phyloP scores from a whole-genome alignment of 352 stramenopile species.

The Phytophthora aleatoria region DNA sequence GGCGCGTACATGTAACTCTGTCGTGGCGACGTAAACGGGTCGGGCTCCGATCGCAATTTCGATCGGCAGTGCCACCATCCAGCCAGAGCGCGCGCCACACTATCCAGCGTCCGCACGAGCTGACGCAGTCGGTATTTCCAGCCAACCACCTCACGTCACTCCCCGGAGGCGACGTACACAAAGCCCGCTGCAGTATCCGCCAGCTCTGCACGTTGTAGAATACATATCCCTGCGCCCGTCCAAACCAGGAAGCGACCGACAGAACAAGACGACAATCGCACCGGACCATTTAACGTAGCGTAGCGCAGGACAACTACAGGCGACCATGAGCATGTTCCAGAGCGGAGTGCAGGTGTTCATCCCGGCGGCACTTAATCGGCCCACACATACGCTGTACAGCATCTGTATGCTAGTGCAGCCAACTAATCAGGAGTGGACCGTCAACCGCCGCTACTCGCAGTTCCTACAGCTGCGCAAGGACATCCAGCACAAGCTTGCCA shows the following conservation, averaged over 20 bases:
- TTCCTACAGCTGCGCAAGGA: constrained; percentile 82
- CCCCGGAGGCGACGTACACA: constrained; percentile 34
- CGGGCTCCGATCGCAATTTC: constrained; percentile 17
- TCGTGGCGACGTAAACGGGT: constrained; percentile 31
- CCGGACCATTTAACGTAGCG: constrained; percentile 24
- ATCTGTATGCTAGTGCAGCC: constrained; percentile 84
- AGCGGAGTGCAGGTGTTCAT: constrained; percentile 83
- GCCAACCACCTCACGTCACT: constrained; percentile 35
- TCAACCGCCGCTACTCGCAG: constrained; percentile 88
- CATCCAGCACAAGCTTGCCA: constrained; percentile 51
- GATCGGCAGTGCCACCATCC: constrained; percentile 18
- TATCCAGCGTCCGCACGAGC: constrained; percentile 27
- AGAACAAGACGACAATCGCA: constrained; percentile 6
- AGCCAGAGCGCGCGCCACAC: constrained; percentile 16
- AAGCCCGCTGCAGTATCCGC: constrained; percentile 4
- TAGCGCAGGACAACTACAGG: constrained; percentile 15
- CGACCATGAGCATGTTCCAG: constrained; percentile 36
- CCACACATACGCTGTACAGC: constrained; percentile 85
- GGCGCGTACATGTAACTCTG: constrained; percentile 21
- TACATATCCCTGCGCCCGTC: constrained; percentile 26
- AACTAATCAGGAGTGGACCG: constrained; percentile 79
- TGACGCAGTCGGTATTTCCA: constrained; percentile 39
- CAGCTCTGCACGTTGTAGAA: constrained; percentile 23
- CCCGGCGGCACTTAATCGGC: constrained; percentile 80
- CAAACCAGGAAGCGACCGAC: constrained; percentile 11